A percentile compares a stretch with the other conserved stretches of the same genome.
Evolutionary conservation across 2,329 filamentous ascomycete genomes (phyloP).

Genomic region (Fusarium devonianum): DNA sequence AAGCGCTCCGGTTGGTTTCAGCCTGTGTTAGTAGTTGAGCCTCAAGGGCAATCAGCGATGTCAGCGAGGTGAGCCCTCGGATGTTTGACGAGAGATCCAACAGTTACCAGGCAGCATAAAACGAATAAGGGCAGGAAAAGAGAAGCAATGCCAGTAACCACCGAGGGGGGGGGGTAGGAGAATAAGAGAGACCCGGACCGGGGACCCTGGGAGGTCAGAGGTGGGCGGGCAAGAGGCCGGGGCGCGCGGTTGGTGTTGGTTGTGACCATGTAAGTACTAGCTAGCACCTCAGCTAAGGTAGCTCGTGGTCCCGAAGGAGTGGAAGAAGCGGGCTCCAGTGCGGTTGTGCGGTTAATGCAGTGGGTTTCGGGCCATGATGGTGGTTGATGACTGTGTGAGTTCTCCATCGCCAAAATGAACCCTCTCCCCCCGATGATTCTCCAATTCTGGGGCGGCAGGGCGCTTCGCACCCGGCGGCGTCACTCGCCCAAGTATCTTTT

Average conservation of each 20-base stretch:
- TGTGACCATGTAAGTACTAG: constrained; percentile 14
- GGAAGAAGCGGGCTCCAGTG: constrained; percentile 9
- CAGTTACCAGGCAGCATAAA: constrained; percentile 28
- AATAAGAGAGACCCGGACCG: constrained; percentile 23
- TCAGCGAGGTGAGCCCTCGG: constrained; percentile 15
- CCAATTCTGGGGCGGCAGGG: constrained; percentile 38
- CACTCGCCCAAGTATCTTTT: constrained; percentile 30
- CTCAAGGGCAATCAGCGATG: constrained; percentile 2
- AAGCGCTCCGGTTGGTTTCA: constrained; percentile 30
- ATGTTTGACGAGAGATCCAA: constrained; percentile 16
- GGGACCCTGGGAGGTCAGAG: constrained; percentile 27
- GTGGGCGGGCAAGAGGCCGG: constrained; percentile 30
- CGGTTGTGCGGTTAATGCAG: constrained; percentile 15
- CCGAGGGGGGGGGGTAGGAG: constrained; percentile 24
- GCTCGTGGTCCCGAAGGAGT: constrained; percentile 8
- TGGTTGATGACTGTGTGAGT: constrained; percentile 9
- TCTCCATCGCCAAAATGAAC: constrained; percentile 22
- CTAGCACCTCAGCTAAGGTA: constrained; percentile 1
- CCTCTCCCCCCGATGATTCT: constrained; percentile 11
- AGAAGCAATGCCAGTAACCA: constrained; percentile 10
- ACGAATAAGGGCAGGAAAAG: constrained; percentile 10
- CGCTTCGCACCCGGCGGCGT: constrained; percentile 41
- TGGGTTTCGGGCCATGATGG: constrained; percentile 4
- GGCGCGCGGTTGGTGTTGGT: constrained; percentile 36
- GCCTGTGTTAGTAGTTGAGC: constrained; percentile 8